Base-by-base conservation (phyloP, 2,329 filamentous ascomycete species). In the Fusarium vanettenii region DNA sequence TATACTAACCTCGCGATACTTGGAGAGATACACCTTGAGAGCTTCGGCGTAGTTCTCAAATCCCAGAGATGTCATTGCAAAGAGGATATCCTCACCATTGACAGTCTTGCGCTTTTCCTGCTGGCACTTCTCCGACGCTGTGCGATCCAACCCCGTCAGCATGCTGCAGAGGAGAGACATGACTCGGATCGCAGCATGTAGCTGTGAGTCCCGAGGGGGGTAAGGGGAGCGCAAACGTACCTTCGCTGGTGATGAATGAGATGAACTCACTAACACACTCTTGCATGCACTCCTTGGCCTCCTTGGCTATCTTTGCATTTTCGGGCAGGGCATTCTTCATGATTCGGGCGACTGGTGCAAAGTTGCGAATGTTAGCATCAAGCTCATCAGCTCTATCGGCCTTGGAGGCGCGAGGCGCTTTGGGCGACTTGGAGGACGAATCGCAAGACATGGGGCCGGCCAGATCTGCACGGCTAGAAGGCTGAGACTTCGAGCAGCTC, bases 201-300 rank as follows among this genome's bases (percentile, higher is more conserved):
- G 45, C 63, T 74, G 31, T 33, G 48, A 70, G 70, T 62, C 70
- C 52, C 37, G 48, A 64, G 57, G 50, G 45, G 20, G 29, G 55
- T 18, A 62, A 61, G 18, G 13, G 43, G 6, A 37, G 62, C 13
- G 56, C 39, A 22, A 60, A 87, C 93, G 82, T 84, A 98, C 97
- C 97, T 89, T 99, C 97, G 84, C 96, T 98, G 39, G 97, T 99
- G 82, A 99, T 98, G 88, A 99, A 99, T 8, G 95, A 98, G 87
- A 99, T 99, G 85, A 99, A 99, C 86, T 99, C 97, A 91, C 95
- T 98, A 69, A 99, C 97, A 82, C 97, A 99, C 85, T 99, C 97
- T 85, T 99, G 97, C 97, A 99, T 98, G 86, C 97, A 99, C 84
- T 99, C 97, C 85, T 99, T 99, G 66, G 97, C 97, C 83, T 99